Percentiles rank a stretch among this genome's conserved stretches.
Conservation (phyloP, 1,284 basidiomycete species). For the Schizopora paradoxa region DNA sequence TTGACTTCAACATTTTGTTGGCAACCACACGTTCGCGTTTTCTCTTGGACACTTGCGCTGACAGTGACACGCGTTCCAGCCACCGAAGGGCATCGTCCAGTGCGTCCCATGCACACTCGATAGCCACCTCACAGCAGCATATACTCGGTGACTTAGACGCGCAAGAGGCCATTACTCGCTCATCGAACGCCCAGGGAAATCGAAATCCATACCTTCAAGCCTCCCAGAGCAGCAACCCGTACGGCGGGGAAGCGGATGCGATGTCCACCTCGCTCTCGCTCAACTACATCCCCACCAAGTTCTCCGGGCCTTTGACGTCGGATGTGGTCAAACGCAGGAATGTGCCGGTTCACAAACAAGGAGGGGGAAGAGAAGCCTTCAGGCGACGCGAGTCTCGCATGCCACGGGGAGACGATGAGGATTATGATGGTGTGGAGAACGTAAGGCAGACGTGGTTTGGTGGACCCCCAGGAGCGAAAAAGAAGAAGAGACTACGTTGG, state of each 20-base stretch:
- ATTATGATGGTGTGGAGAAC: slow-evolving; percentile 23
- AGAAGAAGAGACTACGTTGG: slow-evolving; percentile 37
- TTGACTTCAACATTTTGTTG: not conserved
- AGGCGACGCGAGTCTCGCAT: slow-evolving; percentile 28
- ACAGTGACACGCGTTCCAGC: not conserved
- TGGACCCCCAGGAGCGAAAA: slow-evolving; percentile 29
- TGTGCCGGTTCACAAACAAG: slow-evolving; percentile 24
- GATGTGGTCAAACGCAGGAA: slow-evolving; percentile 28
- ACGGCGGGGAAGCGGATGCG: not conserved
- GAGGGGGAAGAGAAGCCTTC: slow-evolving; percentile 39
- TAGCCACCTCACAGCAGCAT: slow-evolving; percentile 12
- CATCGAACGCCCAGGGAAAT: not conserved
- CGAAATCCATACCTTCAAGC: too few relatives aligned
- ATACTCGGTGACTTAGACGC: slow-evolving; percentile 10
- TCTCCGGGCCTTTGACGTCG: slow-evolving; percentile 30
- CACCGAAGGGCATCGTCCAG: slow-evolving; percentile 10
- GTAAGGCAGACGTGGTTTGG: slow-evolving; percentile 19
- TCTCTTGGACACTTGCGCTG: not conserved
- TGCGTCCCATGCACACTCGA: slow-evolving; percentile 3
- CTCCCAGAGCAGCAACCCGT: not conserved
- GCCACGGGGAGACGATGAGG: slow-evolving; percentile 39
- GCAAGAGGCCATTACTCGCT: slow-evolving; percentile 4
- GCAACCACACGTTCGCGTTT: not conserved
- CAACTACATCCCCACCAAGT: slow-evolving; percentile 43
- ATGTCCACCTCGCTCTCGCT: slow-evolving; percentile 27